Base-by-base conservation (phyloP, 1,284 basidiomycete species). In the Austroboletus rostrupii region DNA sequence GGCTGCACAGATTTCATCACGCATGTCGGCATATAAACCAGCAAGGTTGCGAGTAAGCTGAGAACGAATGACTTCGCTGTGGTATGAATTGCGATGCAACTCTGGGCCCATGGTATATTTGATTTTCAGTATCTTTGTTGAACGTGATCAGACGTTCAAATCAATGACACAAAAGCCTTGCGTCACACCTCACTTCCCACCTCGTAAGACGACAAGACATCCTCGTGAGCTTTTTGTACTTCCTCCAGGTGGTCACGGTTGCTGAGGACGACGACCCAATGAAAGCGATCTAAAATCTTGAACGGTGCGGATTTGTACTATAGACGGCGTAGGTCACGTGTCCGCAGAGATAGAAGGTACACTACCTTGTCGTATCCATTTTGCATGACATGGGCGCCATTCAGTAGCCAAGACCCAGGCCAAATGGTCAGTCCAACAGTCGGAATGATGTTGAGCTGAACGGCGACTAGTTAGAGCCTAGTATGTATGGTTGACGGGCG, bases 181-280 rank as follows among this genome's bases (percentile, higher is more conserved):
- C 10, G 11, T 7, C 60, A 36, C 41, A 75, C 74, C 11, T 74
- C 71, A 9, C 59, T 53, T 5, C 57, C 32, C 0, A 66, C 72
- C 5, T 67, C 68, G 0, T 49, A 17, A 26, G 70, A 62, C 2
- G 71, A 75, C 5, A 78, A 43, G 1, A 64, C 55, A 13, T 73
- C 69, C 20, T 74, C 72, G 0, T 65, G 62, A 4, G 71, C 70
- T 19, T 63, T 70, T 5, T 66, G 60, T 10, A 78, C 20, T 23
- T 80, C 76, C 2, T 77, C 71, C 13, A 75, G 57, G 19, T 70
- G 56, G 28, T 67, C 55, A 0, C 58, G 61, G 8, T 64, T 67
- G 19, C 58, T 68, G 2, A 75, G 49, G 23, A 78, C 36, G 13
- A 79, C 66, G 1, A 70, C 33, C 76, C 75, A 79, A 35, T 58